Conservation (phyloP, 2,329 filamentous ascomycete genomes). For the Ceratocystis huliohia region DNA sequence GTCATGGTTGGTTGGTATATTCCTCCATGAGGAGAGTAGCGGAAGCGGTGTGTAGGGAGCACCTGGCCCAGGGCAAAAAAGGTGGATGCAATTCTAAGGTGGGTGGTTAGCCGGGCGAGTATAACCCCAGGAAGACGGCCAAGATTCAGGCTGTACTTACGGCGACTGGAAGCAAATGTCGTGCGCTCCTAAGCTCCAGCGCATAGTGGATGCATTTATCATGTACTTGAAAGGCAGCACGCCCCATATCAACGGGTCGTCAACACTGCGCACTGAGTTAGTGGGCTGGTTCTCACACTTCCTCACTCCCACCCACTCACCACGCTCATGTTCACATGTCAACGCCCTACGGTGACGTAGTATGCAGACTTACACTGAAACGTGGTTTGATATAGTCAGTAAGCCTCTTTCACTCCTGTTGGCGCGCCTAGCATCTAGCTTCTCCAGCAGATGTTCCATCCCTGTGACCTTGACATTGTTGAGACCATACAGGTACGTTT, state of each 20-base stretch:
- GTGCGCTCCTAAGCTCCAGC: conserved; percentile 84
- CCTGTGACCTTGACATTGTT: conserved; percentile 67
- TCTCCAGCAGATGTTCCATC: conserved; percentile 57
- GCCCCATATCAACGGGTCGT: conserved; percentile 92
- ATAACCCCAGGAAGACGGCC: background rate
- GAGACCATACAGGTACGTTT: conserved; percentile 61
- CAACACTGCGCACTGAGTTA: conserved; percentile 46
- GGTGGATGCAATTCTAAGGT: conserved; percentile 46
- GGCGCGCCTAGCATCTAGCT: conserved; percentile 60
- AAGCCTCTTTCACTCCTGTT: conserved; percentile 59
- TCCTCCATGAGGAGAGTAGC: conserved; percentile 68
- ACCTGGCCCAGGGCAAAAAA: conserved; percentile 90
- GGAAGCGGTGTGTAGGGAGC: conserved; percentile 71
- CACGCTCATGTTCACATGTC: background rate
- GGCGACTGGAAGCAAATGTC: conserved; percentile 89
- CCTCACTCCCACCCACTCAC: background rate
- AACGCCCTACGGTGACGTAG: background rate
- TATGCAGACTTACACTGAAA: conserved; percentile 29
- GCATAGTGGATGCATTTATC: conserved; percentile 59
- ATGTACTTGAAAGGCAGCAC: conserved; percentile 63
- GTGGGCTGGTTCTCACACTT: background rate
- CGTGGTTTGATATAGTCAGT: conserved; percentile 51
- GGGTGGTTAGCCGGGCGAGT: background rate
- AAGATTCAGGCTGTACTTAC: conserved; percentile 34
- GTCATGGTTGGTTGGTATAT: conserved; percentile 81